These are phyloP conservation scores for Dothidotthia symphoricarpi DNA, from an alignment of 2,329 filamentous ascomycete species.

Conservation along the genomic window DNA sequence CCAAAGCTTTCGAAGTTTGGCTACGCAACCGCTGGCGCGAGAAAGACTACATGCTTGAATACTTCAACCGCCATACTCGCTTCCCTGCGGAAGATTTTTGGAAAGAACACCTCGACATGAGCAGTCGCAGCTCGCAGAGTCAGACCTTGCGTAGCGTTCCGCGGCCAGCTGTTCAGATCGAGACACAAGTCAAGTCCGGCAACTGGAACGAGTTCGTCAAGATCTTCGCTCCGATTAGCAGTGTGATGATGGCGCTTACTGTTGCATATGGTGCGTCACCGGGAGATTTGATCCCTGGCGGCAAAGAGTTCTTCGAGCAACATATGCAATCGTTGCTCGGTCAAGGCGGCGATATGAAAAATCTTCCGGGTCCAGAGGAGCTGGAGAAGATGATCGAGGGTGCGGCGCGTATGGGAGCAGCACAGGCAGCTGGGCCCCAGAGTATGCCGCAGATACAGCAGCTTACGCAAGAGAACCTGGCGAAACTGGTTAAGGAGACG, in stretches of 20 bases:
- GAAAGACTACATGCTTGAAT: constrained; percentile 85
- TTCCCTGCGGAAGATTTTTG: constrained; percentile 68
- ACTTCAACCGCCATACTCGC: constrained; percentile 69
- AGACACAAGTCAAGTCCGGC: constrained; percentile 50
- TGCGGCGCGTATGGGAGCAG: constrained; percentile 33
- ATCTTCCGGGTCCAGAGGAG: constrained; percentile 36
- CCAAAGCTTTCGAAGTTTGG: constrained; percentile 78
- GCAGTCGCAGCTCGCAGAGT: constrained; percentile 33
- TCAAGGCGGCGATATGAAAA: constrained; percentile 34
- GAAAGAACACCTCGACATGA: constrained; percentile 43
- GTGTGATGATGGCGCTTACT: constrained; percentile 50
- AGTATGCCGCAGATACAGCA: constrained; percentile 30
- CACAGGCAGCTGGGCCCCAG: constrained; percentile 28
- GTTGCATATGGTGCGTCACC: constrained; percentile 45
- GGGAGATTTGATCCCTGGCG: constrained; percentile 37
- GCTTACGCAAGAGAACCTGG: constrained; percentile 40
- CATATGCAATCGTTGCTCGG: constrained; percentile 35
- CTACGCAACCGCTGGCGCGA: constrained; percentile 83
- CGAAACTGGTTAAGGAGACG: constrained; percentile 40
- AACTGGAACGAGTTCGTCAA: constrained; percentile 54
- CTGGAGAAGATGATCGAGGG: constrained; percentile 41
- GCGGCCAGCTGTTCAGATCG: constrained; percentile 45
- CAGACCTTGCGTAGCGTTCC: constrained; percentile 37
- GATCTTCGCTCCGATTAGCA: constrained; percentile 53
- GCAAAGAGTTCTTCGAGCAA: constrained; percentile 37